A percentile compares a stretch with the other conserved stretches of the same genome.
phyloP scores from a whole-genome alignment of 2,329 filamentous ascomycete genomes.

The Claviceps arundinis region DNA sequence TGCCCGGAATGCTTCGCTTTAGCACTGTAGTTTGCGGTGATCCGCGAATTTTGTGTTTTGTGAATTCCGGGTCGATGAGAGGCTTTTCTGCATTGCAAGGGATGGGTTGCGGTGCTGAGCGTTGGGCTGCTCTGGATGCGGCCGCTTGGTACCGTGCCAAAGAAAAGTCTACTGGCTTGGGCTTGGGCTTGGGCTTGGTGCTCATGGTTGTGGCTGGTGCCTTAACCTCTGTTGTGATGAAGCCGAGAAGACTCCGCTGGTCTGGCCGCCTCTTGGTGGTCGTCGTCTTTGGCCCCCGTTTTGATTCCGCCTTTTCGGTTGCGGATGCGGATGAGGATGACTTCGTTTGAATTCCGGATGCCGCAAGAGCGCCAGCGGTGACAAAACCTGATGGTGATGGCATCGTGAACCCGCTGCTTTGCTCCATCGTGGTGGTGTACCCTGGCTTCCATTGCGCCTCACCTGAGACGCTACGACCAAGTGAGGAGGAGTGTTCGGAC shows the following conservation, averaged over 20 bases:
- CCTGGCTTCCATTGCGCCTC: conserved; percentile 27
- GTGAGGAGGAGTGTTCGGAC: conserved; percentile 9
- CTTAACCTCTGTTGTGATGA: conserved; percentile 18
- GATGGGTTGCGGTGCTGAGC: conserved; percentile 3
- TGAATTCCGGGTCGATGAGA: conserved; percentile 17
- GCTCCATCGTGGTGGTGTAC: conserved; percentile 50
- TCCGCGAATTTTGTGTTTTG: conserved; percentile 28
- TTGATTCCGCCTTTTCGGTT: conserved; percentile 5
- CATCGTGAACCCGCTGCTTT: conserved; percentile 44
- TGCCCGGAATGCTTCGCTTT: conserved; percentile 17
- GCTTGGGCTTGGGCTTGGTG: conserved; percentile 1
- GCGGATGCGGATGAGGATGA: conserved; percentile 1
- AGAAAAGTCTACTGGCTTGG: conserved; percentile 9
- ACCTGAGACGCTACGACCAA: conserved; percentile 7
- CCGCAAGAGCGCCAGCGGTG: conserved; percentile 39
- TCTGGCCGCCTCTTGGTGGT: conserved; percentile 22
- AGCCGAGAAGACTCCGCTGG: conserved; percentile 30
- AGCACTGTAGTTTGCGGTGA: conserved; percentile 17
- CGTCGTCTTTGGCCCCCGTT: conserved; percentile 12
- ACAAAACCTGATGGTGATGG: conserved; percentile 46
- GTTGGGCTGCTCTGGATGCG: conserved; percentile 10
- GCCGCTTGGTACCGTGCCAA: conserved; percentile 15
- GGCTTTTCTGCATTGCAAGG: conserved; percentile 7
- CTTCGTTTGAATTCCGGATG: conserved; percentile 9
- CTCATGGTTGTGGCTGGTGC: conserved; percentile 4